Conservation (phyloP, 148 eudicot species). For the Rhododendron henanense region DNA sequence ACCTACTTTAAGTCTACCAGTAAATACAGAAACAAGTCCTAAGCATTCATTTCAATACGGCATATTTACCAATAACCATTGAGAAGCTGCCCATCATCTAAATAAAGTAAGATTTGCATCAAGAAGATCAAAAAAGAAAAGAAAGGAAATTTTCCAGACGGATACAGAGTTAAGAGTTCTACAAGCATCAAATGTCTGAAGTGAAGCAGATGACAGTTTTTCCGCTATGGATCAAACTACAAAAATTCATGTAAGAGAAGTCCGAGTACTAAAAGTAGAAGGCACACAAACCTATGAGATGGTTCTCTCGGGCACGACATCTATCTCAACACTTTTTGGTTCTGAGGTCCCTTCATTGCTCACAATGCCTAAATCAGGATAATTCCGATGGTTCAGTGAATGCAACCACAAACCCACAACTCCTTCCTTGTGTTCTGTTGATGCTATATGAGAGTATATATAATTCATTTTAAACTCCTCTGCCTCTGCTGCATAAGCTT, state of each 20-base stretch:
- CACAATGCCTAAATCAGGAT: constrained; percentile 45
- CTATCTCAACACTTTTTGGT: background rate
- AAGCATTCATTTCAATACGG: background rate
- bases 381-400: constrained; percentile 76
- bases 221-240: background rate
- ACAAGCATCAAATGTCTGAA: background rate
- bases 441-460: constrained; percentile 76
- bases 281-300: background rate
- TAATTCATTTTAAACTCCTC: constrained; percentile 78
- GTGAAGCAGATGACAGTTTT: background rate
- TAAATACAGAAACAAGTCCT: background rate
- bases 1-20: background rate
- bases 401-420: constrained; percentile 78
- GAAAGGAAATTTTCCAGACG: background rate
- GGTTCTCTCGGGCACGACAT: background rate
- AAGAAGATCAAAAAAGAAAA: background rate
- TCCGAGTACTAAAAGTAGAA: background rate
- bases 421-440: constrained; percentile 75
- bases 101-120: background rate
- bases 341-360: constrained; percentile 10
- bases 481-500: constrained; percentile 63
- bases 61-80: background rate
- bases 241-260: background rate
- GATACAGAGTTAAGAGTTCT: background rate
- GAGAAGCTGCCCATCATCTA: background rate